These are phyloP conservation scores for Macaranga tanarius DNA, from an alignment of 441 rosid genomes.

Conservation along the genomic window DNA sequence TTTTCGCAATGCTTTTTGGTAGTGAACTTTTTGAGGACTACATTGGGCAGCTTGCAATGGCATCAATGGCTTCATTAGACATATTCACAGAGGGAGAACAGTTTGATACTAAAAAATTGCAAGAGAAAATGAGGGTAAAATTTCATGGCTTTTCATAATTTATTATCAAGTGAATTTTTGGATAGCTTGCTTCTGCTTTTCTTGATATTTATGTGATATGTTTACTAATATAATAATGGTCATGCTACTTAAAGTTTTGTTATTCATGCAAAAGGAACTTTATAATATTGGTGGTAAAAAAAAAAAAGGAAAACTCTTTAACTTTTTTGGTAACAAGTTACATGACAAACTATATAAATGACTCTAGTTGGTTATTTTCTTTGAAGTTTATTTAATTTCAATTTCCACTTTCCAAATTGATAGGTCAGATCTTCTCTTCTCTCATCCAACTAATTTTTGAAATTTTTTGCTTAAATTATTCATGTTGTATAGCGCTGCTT, in stretches of 20 bases:
- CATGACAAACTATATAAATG: background rate
- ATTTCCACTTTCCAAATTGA: background rate
- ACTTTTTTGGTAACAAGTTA: background rate
- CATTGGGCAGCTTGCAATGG: constrained; percentile 98
- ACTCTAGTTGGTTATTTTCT: background rate
- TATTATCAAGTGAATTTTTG: constrained; percentile 9
- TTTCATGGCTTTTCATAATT: constrained; percentile 7
- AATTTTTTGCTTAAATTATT: background rate
- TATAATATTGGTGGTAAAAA: background rate
- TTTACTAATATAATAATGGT: background rate
- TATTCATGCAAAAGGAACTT: background rate
- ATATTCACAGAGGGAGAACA: constrained; percentile 85
- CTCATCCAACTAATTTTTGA: background rate
- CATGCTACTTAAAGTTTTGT: background rate
- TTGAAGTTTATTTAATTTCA: too few relatives aligned
- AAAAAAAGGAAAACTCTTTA: background rate
- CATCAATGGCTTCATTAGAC: constrained; percentile 95
- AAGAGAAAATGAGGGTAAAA: constrained; percentile 85
- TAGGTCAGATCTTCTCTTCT: background rate
- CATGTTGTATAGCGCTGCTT: background rate
- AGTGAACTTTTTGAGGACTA: constrained; percentile 96
- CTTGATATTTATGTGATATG: background rate
- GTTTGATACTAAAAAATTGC: constrained; percentile 78
- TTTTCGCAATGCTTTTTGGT: constrained; percentile 97
- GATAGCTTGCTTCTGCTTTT: background rate